Percentiles rank a stretch among this genome's conserved stretches.
phyloP scores from a whole-genome alignment of 768 basidiomycete species.

The Leucocoprinus sp. region DNA sequence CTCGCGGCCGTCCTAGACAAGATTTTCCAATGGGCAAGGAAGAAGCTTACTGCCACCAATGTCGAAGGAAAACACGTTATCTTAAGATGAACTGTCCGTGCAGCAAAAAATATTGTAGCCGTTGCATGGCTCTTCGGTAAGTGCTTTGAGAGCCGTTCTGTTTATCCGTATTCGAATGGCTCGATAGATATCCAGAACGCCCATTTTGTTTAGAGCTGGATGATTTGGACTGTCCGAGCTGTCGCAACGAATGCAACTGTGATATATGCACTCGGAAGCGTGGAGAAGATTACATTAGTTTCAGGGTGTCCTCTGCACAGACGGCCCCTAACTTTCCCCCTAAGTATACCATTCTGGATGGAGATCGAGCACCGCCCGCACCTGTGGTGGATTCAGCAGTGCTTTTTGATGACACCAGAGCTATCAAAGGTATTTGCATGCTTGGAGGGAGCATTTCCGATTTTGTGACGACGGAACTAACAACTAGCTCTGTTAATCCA shows the following conservation, averaged over 20 bases:
- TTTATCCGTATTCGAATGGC: neutral
- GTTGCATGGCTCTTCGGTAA: slow-evolving; percentile 9
- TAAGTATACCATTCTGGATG: neutral
- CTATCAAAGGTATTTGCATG: neutral
- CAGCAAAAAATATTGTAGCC: slow-evolving; percentile 8
- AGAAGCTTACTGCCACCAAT: slow-evolving; percentile 7
- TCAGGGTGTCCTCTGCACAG: neutral
- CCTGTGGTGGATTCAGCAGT: neutral
- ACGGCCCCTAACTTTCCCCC: neutral
- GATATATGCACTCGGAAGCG: slow-evolving; percentile 8
- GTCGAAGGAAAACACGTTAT: slow-evolving; percentile 1
- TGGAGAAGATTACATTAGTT: slow-evolving; percentile 9
- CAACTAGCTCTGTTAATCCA: neutral
- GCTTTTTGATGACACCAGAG: neutral
- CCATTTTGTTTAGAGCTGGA: slow-evolving; percentile 1
- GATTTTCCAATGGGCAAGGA: slow-evolving; percentile 1
- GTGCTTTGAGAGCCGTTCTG: neutral
- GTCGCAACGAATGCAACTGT: slow-evolving; percentile 8
- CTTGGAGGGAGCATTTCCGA: slow-evolving; percentile 9
- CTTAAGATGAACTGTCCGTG: slow-evolving; percentile 11
- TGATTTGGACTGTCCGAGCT: slow-evolving; percentile 7
- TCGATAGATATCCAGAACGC: slow-evolving; percentile 3
- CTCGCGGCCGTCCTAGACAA: neutral
- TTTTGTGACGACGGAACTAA: neutral
- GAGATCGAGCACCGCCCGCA: neutral